A percentile compares a stretch with the other conserved stretches of the same genome.
These are phyloP conservation scores for Cercospora zeina DNA, from an alignment of 2,329 filamentous ascomycete genomes.

Conservation along the genomic window DNA sequence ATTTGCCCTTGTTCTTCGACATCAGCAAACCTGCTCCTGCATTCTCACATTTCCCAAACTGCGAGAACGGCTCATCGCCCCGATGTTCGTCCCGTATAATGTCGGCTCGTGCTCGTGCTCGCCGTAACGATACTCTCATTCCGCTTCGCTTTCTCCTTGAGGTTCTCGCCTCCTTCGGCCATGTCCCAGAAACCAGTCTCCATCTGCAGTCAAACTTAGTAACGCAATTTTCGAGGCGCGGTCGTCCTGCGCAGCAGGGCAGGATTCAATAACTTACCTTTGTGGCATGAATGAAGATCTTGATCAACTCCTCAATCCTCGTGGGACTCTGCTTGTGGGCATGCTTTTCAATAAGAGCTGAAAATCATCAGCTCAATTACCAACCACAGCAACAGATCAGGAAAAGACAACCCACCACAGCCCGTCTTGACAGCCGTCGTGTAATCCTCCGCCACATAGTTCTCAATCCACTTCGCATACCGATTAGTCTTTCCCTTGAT, in stretches of 20 bases:
- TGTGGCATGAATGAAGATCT: constrained; percentile 85
- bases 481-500: constrained; percentile 35
- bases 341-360: constrained; percentile 74
- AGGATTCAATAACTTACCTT: constrained; percentile 55
- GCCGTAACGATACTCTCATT: constrained; percentile 13
- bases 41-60: background rate
- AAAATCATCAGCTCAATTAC: background rate
- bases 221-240: background rate
- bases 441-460: constrained; percentile 82
- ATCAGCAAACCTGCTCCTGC: too few species aligned
- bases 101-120: constrained; percentile 5
- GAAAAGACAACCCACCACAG: constrained; percentile 55
- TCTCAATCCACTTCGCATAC: constrained; percentile 92
- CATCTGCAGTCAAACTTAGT: constrained; percentile 52
- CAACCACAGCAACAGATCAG: constrained; percentile 14
- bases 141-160: background rate
- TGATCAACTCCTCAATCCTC: constrained; percentile 77
- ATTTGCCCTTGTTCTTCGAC: too few species aligned
- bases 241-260: background rate
- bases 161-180: constrained; percentile 40
- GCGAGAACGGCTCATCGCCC: background rate
- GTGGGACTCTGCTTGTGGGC: constrained; percentile 70
- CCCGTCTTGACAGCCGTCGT: constrained; percentile 68
- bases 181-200: constrained; percentile 76
- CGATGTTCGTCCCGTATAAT: constrained; percentile 5